phyloP scores from a whole-genome alignment of 176 grass and related monocot species.

The Panicum miliaceum region DNA sequence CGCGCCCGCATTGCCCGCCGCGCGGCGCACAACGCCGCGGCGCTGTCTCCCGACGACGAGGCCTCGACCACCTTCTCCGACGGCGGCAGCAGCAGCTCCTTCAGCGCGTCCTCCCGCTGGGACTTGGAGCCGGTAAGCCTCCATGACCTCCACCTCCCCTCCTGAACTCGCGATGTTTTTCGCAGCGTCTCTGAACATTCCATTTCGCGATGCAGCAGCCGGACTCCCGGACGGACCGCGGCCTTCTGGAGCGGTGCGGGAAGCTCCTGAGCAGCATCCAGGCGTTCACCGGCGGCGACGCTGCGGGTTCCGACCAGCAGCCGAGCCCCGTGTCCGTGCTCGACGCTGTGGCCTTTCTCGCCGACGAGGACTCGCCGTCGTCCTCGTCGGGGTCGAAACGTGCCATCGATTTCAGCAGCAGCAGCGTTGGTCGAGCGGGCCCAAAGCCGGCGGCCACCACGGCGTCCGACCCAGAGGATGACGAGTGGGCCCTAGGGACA shows the following conservation, averaged over 20 bases:
- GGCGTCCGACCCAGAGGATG: slow-evolving; percentile 38
- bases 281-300: slow-evolving; percentile 65
- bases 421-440: neutral
- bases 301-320: slow-evolving; percentile 48
- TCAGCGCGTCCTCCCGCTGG: slow-evolving; percentile 50
- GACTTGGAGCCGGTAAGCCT: slow-evolving; percentile 58
- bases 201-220: slow-evolving; percentile 21
- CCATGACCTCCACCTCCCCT: neutral
- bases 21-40: neutral
- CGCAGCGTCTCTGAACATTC: neutral
- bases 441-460: neutral
- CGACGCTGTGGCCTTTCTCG: slow-evolving; percentile 67
- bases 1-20: slow-evolving; percentile 49
- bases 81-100: slow-evolving; percentile 54
- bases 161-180: neutral
- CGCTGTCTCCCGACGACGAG: slow-evolving; percentile 52
- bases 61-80: slow-evolving; percentile 63
- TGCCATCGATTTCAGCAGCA: slow-evolving; percentile 43
- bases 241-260: slow-evolving; percentile 80
- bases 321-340: slow-evolving; percentile 96
- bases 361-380: slow-evolving; percentile 76
- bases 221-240: slow-evolving; percentile 27
- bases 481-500: slow-evolving; percentile 26
- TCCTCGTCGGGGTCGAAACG: slow-evolving; percentile 67
- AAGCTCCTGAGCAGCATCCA: slow-evolving; percentile 83